phyloP scores from a whole-genome alignment of 176 grass and related monocot species.

The Musa beccarii region DNA sequence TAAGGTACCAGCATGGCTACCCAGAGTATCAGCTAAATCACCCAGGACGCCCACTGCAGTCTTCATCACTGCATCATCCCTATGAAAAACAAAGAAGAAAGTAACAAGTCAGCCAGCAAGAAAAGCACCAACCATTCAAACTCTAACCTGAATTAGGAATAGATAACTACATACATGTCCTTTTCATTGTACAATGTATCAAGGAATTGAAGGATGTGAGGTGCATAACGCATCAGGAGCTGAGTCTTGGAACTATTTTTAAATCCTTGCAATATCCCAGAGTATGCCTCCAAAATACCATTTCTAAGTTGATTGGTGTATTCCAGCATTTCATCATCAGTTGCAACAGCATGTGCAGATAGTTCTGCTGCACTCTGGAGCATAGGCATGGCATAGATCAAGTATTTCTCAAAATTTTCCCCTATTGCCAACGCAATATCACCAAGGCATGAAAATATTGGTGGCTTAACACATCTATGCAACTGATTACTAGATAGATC shows the following conservation, averaged over 20 bases:
- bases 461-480: slow-evolving; percentile 19
- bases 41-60: slow-evolving; percentile 12
- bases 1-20: slow-evolving; percentile 12
- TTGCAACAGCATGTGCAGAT: background rate
- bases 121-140: background rate
- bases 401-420: slow-evolving; percentile 14
- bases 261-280: slow-evolving; percentile 20
- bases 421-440: slow-evolving; percentile 15
- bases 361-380: slow-evolving; percentile 20
- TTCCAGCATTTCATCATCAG: slow-evolving; percentile 11
- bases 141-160: background rate
- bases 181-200: slow-evolving; percentile 16
- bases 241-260: slow-evolving; percentile 13
- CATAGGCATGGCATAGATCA: slow-evolving; percentile 16
- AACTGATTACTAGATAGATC: slow-evolving; percentile 18
- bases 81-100: background rate
- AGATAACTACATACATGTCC: slow-evolving; percentile 5
- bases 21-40: slow-evolving; percentile 13
- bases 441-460: slow-evolving; percentile 18
- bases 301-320: slow-evolving; percentile 17
- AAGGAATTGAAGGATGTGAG: slow-evolving; percentile 18
- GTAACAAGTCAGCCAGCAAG: background rate
- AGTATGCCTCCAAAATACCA: slow-evolving; percentile 19
- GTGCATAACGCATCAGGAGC: slow-evolving; percentile 3
- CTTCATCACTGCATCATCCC: slow-evolving; percentile 20